These are phyloP conservation scores for Niveomyces coronatus DNA, from an alignment of 2,329 filamentous ascomycete species.

Conservation along the genomic window DNA sequence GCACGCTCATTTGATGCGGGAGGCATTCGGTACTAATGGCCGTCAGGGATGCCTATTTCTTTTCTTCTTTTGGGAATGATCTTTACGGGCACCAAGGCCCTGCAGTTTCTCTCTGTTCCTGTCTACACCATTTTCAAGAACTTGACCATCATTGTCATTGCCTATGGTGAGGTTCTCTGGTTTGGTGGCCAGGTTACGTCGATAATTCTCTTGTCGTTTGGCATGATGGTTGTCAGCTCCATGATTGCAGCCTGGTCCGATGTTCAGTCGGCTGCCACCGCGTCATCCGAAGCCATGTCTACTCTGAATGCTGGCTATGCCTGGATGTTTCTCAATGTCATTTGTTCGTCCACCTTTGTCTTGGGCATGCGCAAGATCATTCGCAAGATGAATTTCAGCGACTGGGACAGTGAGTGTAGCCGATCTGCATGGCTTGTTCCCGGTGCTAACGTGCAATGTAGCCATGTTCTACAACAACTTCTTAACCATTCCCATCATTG, in stretches of 20 bases:
- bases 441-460: slow-evolving; percentile 29
- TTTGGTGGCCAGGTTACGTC: slow-evolving; percentile 80
- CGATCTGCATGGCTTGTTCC: neutral
- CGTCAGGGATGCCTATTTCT: slow-evolving; percentile 77
- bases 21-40: neutral
- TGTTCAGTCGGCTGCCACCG: slow-evolving; percentile 67
- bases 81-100: slow-evolving; percentile 83
- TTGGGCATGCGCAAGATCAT: slow-evolving; percentile 90
- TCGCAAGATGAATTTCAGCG: slow-evolving; percentile 96
- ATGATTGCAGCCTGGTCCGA: slow-evolving; percentile 92
- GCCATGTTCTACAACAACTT: slow-evolving; percentile 99
- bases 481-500: slow-evolving; percentile 76
- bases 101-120: slow-evolving; percentile 84
- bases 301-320: slow-evolving; percentile 84
- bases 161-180: slow-evolving; percentile 90
- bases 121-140: slow-evolving; percentile 99
- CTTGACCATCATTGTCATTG: slow-evolving; percentile 88
- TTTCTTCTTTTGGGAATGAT: slow-evolving; percentile 92
- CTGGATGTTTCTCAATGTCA: slow-evolving; percentile 90
- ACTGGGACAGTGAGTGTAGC: slow-evolving; percentile 75
- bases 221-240: slow-evolving; percentile 84
- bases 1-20: neutral
- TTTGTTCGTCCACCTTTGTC: slow-evolving; percentile 77
- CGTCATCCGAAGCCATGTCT: slow-evolving; percentile 57
- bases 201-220: slow-evolving; percentile 79